Conservation (phyloP, 768 basidiomycete genomes). For the Boletales sp. region DNA sequence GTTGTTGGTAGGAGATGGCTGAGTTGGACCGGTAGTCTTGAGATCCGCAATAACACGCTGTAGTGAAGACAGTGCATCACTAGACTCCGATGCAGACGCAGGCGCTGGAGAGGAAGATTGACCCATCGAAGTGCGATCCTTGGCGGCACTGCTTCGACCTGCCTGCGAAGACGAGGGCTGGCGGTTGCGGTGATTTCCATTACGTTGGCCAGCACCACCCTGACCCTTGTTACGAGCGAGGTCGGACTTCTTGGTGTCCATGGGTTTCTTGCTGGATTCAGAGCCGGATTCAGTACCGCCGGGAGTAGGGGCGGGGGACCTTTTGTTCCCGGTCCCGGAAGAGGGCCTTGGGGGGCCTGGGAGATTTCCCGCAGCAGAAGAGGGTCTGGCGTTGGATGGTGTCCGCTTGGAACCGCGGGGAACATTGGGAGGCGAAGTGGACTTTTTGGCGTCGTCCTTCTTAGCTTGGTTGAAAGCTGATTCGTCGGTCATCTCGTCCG, state of each 20-base stretch:
- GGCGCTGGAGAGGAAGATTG: constrained; percentile 46
- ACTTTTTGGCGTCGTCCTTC: constrained; percentile 72
- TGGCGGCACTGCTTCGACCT: constrained; percentile 47
- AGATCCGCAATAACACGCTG: constrained; percentile 94
- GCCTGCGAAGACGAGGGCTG: constrained; percentile 58
- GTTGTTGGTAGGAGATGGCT: constrained; percentile 36
- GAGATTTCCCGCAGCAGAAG: constrained; percentile 39
- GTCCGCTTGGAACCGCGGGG: constrained; percentile 59
- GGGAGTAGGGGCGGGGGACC: constrained; percentile 34
- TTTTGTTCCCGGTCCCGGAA: constrained; percentile 68
- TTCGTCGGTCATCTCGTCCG: constrained; percentile 90
- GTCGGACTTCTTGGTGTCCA: constrained; percentile 52
- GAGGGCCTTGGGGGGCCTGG: constrained; percentile 54
- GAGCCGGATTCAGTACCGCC: constrained; percentile 63
- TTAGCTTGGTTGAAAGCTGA: constrained; percentile 46
- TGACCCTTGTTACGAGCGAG: constrained; percentile 50
- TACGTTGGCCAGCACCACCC: constrained; percentile 43
- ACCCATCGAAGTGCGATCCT: constrained; percentile 42
- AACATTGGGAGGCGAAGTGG: constrained; percentile 40
- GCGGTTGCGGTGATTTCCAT: constrained; percentile 51
- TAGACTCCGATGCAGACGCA: constrained; percentile 55
- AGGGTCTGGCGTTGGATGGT: constrained; percentile 41
- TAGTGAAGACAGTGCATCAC: constrained; percentile 80
- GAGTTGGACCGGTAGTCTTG: constrained; percentile 72
- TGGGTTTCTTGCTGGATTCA: constrained; percentile 62